These are phyloP conservation scores for Ogataea nitratoaversa DNA, from an alignment of 805 yeast genomes.

Conservation along the genomic window DNA sequence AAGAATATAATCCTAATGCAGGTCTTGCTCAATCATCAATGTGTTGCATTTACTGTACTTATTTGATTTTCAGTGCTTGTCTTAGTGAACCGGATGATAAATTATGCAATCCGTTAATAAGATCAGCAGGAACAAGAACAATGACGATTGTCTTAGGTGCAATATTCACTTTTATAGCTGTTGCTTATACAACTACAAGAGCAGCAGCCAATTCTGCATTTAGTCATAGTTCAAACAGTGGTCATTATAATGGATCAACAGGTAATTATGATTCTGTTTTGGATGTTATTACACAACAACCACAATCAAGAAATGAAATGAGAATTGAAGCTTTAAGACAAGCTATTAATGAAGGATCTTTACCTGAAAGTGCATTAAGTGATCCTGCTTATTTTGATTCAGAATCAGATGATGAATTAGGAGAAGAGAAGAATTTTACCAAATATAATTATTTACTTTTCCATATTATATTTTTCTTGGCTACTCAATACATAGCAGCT, in stretches of 20 bases:
- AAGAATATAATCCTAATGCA: constrained; percentile 90
- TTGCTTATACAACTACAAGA: constrained; percentile 94
- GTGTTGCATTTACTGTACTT: constrained; percentile 92
- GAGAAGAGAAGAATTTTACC: constrained; percentile 58
- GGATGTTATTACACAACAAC: constrained; percentile 45
- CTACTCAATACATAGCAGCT: constrained; percentile 96
- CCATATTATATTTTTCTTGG: constrained; percentile 87
- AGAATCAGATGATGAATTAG: constrained; percentile 40
- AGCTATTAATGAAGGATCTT: constrained; percentile 94
- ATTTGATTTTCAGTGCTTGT: constrained; percentile 86
- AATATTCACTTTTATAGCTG: constrained; percentile 86
- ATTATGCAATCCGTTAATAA: constrained; percentile 84
- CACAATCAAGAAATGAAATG: constrained; percentile 56
- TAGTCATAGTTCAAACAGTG: constrained; percentile 32
- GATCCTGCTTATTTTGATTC: constrained; percentile 62
- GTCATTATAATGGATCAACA: constrained; percentile 15
- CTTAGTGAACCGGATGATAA: constrained; percentile 95
- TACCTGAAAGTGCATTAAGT: constrained; percentile 86
- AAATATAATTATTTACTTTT: constrained; percentile 83
- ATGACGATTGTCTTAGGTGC: constrained; percentile 88
- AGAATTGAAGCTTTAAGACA: constrained; percentile 83
- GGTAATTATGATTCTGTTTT: constrained; percentile 41
- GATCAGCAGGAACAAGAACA: constrained; percentile 87
- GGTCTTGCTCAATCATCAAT: constrained; percentile 96
- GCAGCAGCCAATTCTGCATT: constrained; percentile 84